phyloP scores from a whole-genome alignment of 2,329 filamentous ascomycete genomes.

The Teratosphaeriaceae sp. region DNA sequence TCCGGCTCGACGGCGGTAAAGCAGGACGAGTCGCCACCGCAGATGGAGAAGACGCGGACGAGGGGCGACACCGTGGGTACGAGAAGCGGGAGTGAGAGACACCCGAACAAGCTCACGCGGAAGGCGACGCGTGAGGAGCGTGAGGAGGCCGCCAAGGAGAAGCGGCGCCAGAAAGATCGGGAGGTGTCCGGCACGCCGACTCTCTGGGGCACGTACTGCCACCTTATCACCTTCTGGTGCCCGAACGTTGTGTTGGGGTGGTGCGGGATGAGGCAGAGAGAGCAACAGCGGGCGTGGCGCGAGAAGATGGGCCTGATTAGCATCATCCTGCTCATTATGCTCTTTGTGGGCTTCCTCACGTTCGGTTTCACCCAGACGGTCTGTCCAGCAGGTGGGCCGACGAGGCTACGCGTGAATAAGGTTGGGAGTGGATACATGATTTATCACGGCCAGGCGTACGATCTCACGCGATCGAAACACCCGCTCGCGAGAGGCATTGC shows the following conservation, averaged over 20 bases:
- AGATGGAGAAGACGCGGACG: slow-evolving; percentile 26
- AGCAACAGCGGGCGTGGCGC: slow-evolving; percentile 87
- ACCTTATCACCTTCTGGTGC: slow-evolving; percentile 88
- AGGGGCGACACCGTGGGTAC: slow-evolving; percentile 2
- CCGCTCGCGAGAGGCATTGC: slow-evolving; percentile 75
- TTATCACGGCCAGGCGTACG: slow-evolving; percentile 86
- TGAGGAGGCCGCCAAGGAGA: slow-evolving; percentile 50
- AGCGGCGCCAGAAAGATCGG: slow-evolving; percentile 46
- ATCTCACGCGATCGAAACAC: slow-evolving; percentile 70
- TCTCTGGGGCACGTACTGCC: slow-evolving; percentile 93
- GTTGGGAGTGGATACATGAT: slow-evolving; percentile 86
- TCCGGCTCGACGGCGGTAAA: slow-evolving; percentile 48
- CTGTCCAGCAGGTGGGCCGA: slow-evolving; percentile 62
- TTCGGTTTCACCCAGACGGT: slow-evolving; percentile 93
- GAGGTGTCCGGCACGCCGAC: slow-evolving; percentile 70
- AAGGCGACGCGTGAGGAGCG: slow-evolving; percentile 56
- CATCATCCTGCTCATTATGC: slow-evolving; percentile 82
- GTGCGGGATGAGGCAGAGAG: slow-evolving; percentile 78
- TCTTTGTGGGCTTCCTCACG: slow-evolving; percentile 86
- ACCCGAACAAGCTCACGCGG: slow-evolving; percentile 40
- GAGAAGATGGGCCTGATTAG: slow-evolving; percentile 98
- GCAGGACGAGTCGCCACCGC: slow-evolving; percentile 25
- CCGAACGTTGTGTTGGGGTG: slow-evolving; percentile 78
- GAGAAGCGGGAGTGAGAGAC: slow-evolving; percentile 29
- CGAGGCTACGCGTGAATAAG: slow-evolving; percentile 72